Percentiles rank a stretch among this genome's conserved stretches.
These are phyloP conservation scores for Russula olivacea DNA, from an alignment of 768 basidiomycete species.

Conservation along the genomic window DNA sequence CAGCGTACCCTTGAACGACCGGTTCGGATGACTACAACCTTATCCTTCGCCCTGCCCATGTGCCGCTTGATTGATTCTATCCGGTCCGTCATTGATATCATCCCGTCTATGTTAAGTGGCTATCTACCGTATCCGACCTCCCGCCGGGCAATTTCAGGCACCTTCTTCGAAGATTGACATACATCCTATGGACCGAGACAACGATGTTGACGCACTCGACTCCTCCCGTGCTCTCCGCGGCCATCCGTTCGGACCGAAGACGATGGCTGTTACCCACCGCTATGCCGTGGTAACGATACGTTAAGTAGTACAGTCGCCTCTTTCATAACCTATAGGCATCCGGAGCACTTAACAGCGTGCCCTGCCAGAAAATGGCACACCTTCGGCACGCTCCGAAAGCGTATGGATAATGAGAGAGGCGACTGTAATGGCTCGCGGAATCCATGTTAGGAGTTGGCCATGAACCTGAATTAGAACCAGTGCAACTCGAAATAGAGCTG, in stretches of 20 bases:
- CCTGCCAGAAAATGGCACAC: no score
- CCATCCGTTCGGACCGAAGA: neutral
- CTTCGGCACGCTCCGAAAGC: no score
- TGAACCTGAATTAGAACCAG: neutral
- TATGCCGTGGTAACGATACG: neutral
- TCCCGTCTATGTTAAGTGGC: conserved; percentile 32
- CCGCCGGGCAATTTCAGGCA: conserved; percentile 41
- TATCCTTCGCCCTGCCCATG: neutral
- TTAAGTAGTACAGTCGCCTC: neutral
- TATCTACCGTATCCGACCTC: conserved; percentile 35
- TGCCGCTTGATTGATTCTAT: no score
- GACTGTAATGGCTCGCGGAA: neutral
- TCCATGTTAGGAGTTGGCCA: neutral
- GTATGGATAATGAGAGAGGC: no score
- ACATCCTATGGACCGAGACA: neutral
- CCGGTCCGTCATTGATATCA: conserved; percentile 6
- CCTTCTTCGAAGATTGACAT: conserved; percentile 32
- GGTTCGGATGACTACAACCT: neutral
- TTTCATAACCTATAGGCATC: no score
- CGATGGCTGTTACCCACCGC: neutral
- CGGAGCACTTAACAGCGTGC: no score
- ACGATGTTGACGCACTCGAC: neutral
- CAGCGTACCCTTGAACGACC: neutral
- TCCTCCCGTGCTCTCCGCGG: neutral
- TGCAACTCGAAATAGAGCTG: neutral